Percentiles rank a stretch among this genome's conserved stretches.
These are phyloP conservation scores for Ophiostoma sp. DNA, from an alignment of 2,329 filamentous ascomycete genomes.

Conservation along the genomic window DNA sequence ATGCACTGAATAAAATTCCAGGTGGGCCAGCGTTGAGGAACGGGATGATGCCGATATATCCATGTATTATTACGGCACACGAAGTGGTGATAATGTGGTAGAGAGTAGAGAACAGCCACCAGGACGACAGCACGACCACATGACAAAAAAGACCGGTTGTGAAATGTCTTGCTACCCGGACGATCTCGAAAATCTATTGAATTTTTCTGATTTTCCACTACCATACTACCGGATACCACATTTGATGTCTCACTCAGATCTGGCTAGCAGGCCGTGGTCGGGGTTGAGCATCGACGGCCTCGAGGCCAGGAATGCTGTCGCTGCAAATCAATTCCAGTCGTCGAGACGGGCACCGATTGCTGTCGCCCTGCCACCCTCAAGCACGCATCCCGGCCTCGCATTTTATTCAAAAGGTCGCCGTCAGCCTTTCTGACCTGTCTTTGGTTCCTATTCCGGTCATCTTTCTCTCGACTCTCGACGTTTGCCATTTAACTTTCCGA, in stretches of 20 bases:
- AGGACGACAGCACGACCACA: not conserved
- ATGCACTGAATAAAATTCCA: not conserved
- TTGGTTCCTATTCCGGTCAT: conserved; percentile 18
- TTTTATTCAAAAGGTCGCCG: conserved; percentile 4
- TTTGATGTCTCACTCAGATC: not conserved
- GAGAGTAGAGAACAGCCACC: not conserved
- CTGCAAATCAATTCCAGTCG: not conserved
- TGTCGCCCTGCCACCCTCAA: conserved; percentile 24
- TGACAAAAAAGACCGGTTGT: not conserved
- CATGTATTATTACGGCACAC: not conserved
- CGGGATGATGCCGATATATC: not conserved
- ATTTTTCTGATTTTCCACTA: not conserved
- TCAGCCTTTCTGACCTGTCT: not conserved
- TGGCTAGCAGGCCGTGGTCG: not conserved
- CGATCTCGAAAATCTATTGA: not conserved
- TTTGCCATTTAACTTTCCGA: not conserved
- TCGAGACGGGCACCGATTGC: not conserved
- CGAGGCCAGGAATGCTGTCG: not conserved
- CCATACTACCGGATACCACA: not conserved
- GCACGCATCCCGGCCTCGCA: not conserved
- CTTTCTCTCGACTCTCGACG: not conserved
- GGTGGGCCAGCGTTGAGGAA: not conserved
- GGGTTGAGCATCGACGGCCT: not conserved
- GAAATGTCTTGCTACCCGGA: not conserved
- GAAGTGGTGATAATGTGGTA: not conserved